Evolutionary conservation across 1,284 basidiomycete species (phyloP).

Genomic region (Trametes sp.): DNA sequence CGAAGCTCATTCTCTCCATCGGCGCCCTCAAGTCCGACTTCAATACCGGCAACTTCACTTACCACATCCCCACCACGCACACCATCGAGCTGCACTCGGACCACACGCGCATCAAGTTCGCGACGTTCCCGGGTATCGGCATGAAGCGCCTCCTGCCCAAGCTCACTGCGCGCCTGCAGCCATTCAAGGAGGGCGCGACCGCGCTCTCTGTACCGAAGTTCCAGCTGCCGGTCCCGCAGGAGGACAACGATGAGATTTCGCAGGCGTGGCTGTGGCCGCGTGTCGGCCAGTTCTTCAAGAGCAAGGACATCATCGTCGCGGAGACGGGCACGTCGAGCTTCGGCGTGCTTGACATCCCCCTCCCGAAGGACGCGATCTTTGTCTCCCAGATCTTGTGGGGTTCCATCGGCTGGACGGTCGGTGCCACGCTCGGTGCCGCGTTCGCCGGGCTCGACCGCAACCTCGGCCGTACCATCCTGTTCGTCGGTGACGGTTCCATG

Average conservation of each 20-base stretch:
- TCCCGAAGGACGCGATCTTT: constrained; percentile 73
- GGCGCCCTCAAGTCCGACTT: constrained; percentile 89
- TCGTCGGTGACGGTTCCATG: constrained; percentile 87
- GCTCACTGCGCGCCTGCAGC: constrained; percentile 62
- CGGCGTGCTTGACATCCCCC: constrained; percentile 70
- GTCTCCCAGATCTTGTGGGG: constrained; percentile 87
- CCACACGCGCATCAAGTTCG: constrained; percentile 74
- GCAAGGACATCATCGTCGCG: constrained; percentile 81
- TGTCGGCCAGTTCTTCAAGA: constrained; percentile 79
- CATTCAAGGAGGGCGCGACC: constrained; percentile 48
- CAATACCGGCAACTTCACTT: constrained; percentile 89
- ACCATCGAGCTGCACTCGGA: constrained; percentile 87
- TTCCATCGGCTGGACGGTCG: constrained; percentile 88
- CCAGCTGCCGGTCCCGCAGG: constrained; percentile 54
- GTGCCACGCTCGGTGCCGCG: constrained; percentile 77
- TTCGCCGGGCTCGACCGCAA: constrained; percentile 77
- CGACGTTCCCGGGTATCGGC: constrained; percentile 66
- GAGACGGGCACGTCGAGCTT: constrained; percentile 75
- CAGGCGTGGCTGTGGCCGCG: constrained; percentile 91
- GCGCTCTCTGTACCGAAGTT: constrained; percentile 60
- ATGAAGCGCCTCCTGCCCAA: constrained; percentile 80
- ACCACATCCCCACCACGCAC: constrained; percentile 66
- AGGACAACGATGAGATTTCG: constrained; percentile 62
- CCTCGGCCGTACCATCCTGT: constrained; percentile 78
- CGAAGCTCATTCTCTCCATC: constrained; percentile 87